A percentile compares a stretch with the other conserved stretches of the same genome.
These are phyloP conservation scores for Recurvomyces mirabilis DNA, from an alignment of 495 filamentous ascomycete genomes.

Conservation along the genomic window DNA sequence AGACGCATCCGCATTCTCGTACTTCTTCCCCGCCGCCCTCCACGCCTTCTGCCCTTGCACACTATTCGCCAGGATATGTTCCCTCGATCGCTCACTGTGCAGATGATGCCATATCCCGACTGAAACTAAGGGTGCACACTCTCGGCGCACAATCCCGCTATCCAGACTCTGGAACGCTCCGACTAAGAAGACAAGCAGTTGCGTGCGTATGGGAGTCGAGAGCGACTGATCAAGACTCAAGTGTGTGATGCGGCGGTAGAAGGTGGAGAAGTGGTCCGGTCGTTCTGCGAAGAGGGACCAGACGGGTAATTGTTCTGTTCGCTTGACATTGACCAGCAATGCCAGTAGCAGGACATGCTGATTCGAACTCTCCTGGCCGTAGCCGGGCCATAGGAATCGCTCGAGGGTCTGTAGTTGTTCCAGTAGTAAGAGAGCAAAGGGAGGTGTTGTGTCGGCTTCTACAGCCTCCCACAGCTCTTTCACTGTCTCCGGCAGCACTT, in stretches of 20 bases:
- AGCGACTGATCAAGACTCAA: constrained; percentile 77
- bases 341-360: constrained; percentile 79
- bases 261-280: constrained; percentile 70
- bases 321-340: constrained; percentile 76
- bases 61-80: constrained; percentile 55
- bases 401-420: constrained; percentile 89
- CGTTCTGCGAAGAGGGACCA: constrained; percentile 77
- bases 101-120: constrained; percentile 95
- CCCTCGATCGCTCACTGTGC: constrained; percentile 56
- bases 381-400: constrained; percentile 91
- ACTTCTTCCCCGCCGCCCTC: constrained; percentile 77
- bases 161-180: constrained; percentile 90
- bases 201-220: constrained; percentile 55
- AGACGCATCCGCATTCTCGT: constrained; percentile 72
- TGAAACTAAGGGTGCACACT: constrained; percentile 89
- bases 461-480: constrained; percentile 82
- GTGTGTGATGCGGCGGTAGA: constrained; percentile 83
- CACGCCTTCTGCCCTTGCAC: constrained; percentile 73
- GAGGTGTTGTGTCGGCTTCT: constrained; percentile 67
- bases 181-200: constrained; percentile 78
- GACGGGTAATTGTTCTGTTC: constrained; percentile 71
- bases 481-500: constrained; percentile 74
- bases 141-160: constrained; percentile 76
- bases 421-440: constrained; percentile 64
- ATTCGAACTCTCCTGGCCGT: constrained; percentile 78